phyloP scores from a whole-genome alignment of 1,284 basidiomycete genomes.

The Farysia itapuensis region DNA sequence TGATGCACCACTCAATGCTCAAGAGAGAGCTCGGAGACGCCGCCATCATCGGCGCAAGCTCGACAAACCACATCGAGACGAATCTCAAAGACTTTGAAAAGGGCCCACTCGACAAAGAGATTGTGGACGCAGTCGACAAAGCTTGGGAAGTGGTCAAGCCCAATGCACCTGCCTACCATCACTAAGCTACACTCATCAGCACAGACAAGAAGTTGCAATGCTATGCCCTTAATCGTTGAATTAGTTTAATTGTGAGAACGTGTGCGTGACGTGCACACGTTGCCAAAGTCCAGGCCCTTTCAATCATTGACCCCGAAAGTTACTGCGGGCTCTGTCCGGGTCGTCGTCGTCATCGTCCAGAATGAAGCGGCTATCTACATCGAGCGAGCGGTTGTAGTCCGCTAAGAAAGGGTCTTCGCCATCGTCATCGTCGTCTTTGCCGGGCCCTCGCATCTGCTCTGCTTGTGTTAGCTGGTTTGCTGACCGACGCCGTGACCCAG shows the following conservation, averaged over 20 bases:
- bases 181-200: no score
- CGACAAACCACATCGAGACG: conserved; percentile 33
- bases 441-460: neutral
- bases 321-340: no score
- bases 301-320: no score
- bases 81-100: conserved; percentile 46
- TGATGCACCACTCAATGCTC: conserved; percentile 41
- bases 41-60: conserved; percentile 40
- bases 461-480: neutral
- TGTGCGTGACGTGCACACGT: no score
- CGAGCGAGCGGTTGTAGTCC: neutral
- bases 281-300: no score
- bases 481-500: neutral
- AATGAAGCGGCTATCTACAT: neutral
- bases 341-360: neutral
- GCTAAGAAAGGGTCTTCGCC: neutral
- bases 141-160: conserved; percentile 44
- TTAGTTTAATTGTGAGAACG: no score
- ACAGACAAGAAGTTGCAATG: no score
- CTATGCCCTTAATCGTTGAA: no score
- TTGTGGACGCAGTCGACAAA: conserved; percentile 35
- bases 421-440: neutral
- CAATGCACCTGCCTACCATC: conserved; percentile 27
- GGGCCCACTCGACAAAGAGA: conserved; percentile 20
- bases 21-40: conserved; percentile 19